Evolutionary conservation across 73 alveolate genomes (phyloP).

Genomic region (Blepharisma stoltei): DNA sequence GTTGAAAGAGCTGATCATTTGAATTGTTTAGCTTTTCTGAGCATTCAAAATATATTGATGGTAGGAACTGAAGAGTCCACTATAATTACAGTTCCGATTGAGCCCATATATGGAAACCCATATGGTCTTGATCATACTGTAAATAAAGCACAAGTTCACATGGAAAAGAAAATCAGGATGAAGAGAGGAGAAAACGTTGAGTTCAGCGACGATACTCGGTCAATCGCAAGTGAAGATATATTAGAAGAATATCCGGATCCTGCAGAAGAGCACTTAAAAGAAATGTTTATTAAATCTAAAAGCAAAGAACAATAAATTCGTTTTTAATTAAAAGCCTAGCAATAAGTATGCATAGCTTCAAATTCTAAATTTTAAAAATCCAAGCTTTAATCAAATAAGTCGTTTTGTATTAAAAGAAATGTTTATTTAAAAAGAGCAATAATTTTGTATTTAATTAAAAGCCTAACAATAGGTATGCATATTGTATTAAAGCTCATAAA

Average conservation of each 20-base stretch:
- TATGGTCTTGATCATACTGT: slow-evolving; percentile 1
- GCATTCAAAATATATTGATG: slow-evolving; percentile 56
- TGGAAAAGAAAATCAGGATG: slow-evolving; percentile 22
- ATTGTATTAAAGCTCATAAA: too few relatives aligned
- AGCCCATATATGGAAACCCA: slow-evolving; percentile 32
- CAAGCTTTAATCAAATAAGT: too few relatives aligned
- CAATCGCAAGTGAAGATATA: slow-evolving; percentile 14
- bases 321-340: not conserved
- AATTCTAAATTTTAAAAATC: too few relatives aligned
- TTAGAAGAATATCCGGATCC: slow-evolving; percentile 25
- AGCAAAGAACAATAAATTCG: not conserved
- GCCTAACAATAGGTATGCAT: too few relatives aligned
- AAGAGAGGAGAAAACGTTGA: slow-evolving; percentile 27
- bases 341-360: too few relatives aligned
- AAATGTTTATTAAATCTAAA: not conserved
- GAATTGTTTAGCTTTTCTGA: slow-evolving; percentile 68
- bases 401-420: too few relatives aligned
- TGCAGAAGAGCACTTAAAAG: not conserved
- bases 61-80: slow-evolving; percentile 80
- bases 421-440: too few relatives aligned
- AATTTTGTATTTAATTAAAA: too few relatives aligned
- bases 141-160: slow-evolving; percentile 24
- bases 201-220: slow-evolving; percentile 16
- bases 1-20: slow-evolving; percentile 68
- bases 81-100: slow-evolving; percentile 59